Evolutionary conservation across 75 land plant genomes (phyloP).

Genomic region (Selaginella moellendorffii): DNA sequence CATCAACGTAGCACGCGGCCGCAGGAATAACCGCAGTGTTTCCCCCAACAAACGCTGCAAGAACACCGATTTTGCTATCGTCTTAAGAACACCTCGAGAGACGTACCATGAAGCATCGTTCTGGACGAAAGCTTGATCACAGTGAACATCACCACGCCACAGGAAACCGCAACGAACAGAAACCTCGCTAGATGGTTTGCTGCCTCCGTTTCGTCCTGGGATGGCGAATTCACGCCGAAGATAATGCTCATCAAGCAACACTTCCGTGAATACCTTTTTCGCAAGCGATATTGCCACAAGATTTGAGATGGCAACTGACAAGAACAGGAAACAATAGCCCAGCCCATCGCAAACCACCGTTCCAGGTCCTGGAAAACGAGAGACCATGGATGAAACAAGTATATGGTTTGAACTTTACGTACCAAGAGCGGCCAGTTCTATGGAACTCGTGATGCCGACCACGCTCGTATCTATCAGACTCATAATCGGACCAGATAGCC

Average conservation of each 20-base stretch:
- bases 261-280: too few species aligned
- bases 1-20: slow-evolving; percentile 72
- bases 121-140: slow-evolving; percentile 42
- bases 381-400: too few species aligned
- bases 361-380: too few species aligned
- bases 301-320: too few species aligned
- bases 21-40: slow-evolving; percentile 53
- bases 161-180: slow-evolving; percentile 53
- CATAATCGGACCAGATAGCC: slow-evolving; percentile 81
- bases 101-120: slow-evolving; percentile 48
- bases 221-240: too few species aligned
- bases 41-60: slow-evolving; percentile 65
- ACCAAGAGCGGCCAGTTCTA: slow-evolving; percentile 94
- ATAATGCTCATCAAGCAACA: too few species aligned
- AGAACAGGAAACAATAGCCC: too few species aligned
- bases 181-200: slow-evolving; percentile 72
- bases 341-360: too few species aligned
- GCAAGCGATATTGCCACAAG: too few species aligned
- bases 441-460: slow-evolving; percentile 60
- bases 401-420: too few species aligned
- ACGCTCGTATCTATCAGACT: slow-evolving; percentile 78
- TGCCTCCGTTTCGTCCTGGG: slow-evolving; percentile 62
- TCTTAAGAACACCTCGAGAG: too few species aligned
- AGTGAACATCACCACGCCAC: slow-evolving; percentile 57
- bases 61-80: too few species aligned